Evolutionary conservation across 148 eudicot species (phyloP).

Genomic region (Rhododendron ferrugineum): DNA sequence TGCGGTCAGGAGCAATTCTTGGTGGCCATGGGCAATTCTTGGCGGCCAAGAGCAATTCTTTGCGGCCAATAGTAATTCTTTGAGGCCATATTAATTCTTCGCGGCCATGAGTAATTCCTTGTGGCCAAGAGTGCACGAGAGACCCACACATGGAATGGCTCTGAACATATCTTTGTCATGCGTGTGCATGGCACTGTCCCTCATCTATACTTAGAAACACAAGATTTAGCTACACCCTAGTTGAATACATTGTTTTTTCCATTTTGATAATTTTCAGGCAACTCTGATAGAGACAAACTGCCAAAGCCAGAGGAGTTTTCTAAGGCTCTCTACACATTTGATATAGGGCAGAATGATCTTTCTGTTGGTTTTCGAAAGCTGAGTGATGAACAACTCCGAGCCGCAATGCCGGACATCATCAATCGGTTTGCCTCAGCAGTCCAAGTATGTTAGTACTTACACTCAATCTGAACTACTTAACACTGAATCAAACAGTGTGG

Average conservation of each 20-base stretch:
- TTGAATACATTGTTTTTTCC: neutral
- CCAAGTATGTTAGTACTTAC: conserved; percentile 32
- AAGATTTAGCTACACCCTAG: neutral
- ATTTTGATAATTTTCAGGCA: conserved; percentile 19
- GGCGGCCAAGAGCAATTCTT: no score
- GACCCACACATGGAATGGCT: neutral
- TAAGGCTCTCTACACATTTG: conserved; percentile 69
- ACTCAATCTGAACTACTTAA: neutral
- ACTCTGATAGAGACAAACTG: conserved; percentile 32
- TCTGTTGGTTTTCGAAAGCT: conserved; percentile 45
- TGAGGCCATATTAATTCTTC: no score
- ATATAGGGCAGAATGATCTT: conserved; percentile 78
- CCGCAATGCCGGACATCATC: conserved; percentile 38
- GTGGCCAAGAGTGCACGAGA: neutral
- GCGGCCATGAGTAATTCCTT: no score
- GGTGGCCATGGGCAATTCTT: no score
- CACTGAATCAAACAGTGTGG: neutral
- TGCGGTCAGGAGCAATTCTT: no score
- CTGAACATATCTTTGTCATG: neutral
- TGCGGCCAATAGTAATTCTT: no score
- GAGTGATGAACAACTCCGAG: conserved; percentile 34
- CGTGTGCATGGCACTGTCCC: neutral
- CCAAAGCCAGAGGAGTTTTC: conserved; percentile 52
- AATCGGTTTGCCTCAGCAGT: conserved; percentile 46
- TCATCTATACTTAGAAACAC: neutral